Evolutionary conservation across 2,329 filamentous ascomycete genomes (phyloP).

Genomic region (Stemphylium beticola): DNA sequence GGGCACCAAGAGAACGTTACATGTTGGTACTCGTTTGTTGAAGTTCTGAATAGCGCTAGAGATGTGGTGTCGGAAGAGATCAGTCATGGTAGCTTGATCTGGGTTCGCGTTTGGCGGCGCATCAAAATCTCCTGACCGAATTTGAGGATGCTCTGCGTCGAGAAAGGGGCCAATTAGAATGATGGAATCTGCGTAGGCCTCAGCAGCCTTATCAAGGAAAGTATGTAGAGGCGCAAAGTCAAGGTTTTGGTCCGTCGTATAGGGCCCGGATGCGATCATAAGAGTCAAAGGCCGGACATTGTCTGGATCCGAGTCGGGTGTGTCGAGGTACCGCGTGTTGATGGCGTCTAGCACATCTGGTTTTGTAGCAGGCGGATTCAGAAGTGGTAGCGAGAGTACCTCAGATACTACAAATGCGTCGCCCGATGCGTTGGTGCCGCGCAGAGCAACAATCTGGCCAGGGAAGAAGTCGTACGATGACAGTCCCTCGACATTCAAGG

Average conservation of each 20-base stretch:
- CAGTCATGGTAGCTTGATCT: constrained; percentile 78
- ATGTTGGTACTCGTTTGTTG: constrained; percentile 71
- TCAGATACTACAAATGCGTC: constrained; percentile 81
- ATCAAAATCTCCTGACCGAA: constrained; percentile 64
- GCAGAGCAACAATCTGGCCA: constrained; percentile 87
- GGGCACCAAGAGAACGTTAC: constrained; percentile 82
- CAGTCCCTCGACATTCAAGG: constrained; percentile 75
- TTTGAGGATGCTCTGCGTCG: constrained; percentile 86
- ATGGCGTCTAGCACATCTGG: constrained; percentile 70
- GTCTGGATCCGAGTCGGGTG: constrained; percentile 60
- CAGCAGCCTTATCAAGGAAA: constrained; percentile 77
- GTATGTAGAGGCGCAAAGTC: constrained; percentile 86
- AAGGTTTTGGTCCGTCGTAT: constrained; percentile 89
- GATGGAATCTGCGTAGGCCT: constrained; percentile 76
- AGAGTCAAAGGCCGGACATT: constrained; percentile 71
- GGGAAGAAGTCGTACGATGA: constrained; percentile 85
- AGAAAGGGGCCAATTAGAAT: constrained; percentile 87
- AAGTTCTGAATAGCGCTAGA: constrained; percentile 75
- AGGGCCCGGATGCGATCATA: constrained; percentile 83
- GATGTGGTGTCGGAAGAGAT: constrained; percentile 83
- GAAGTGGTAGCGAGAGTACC: constrained; percentile 74
- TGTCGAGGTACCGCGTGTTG: constrained; percentile 71
- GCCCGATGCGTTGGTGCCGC: constrained; percentile 86
- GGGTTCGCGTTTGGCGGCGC: constrained; percentile 56
- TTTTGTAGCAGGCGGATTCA: constrained; percentile 75